phyloP scores from a whole-genome alignment of 805 yeast species.

The Candida nitratophila region DNA sequence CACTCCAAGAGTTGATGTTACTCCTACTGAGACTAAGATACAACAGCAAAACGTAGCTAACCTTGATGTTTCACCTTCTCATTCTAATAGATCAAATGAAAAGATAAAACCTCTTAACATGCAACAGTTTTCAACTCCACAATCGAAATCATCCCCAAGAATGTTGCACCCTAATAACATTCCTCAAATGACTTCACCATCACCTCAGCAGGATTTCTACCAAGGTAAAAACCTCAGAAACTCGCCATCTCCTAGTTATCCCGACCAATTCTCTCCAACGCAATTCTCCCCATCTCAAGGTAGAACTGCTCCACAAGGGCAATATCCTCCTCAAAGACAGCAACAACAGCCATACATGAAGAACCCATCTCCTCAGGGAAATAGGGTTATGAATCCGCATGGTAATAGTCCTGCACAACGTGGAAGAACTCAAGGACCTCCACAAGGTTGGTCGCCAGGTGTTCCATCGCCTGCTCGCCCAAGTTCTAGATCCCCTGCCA shows the following conservation, averaged over 20 bases:
- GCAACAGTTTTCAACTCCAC: neutral
- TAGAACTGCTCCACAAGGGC: neutral
- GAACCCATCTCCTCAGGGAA: neutral
- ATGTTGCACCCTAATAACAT: slow-evolving; percentile 1
- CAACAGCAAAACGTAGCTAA: slow-evolving; percentile 1
- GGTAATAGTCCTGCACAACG: slow-evolving; percentile 1
- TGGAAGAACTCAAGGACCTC: neutral
- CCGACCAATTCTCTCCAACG: neutral
- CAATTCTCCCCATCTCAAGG: neutral
- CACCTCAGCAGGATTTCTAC: neutral
- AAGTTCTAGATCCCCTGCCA: neutral
- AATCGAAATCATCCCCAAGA: neutral
- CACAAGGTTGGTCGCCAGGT: neutral
- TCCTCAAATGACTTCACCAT: neutral
- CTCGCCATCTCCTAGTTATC: neutral
- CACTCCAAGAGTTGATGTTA: too few relatives aligned
- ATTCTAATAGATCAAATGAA: neutral
- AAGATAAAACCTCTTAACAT: neutral
- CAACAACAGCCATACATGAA: slow-evolving; percentile 1
- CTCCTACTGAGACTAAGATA: neutral
- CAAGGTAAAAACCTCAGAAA: neutral
- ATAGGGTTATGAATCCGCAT: neutral
- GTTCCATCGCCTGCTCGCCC: neutral
- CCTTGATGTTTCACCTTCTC: slow-evolving; percentile 1
- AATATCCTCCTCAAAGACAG: neutral